A percentile compares a stretch with the other conserved stretches of the same genome.
Conservation (phyloP, 495 filamentous ascomycete species). For the Penicillium fimorum region DNA sequence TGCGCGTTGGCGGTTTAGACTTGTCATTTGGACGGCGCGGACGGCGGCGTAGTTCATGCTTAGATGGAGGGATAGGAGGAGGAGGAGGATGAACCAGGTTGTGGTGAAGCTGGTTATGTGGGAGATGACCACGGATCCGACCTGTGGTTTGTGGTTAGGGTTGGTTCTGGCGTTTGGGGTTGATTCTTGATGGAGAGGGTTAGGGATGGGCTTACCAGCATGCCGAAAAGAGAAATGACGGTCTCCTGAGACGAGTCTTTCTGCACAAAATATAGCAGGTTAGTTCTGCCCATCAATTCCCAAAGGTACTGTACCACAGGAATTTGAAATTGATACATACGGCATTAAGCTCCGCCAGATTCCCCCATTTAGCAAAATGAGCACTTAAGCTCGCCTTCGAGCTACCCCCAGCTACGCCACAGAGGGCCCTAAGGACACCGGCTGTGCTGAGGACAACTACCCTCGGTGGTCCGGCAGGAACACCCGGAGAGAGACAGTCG, state of each 20-base stretch:
- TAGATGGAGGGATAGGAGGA: slow-evolving; percentile 73
- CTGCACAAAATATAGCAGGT: slow-evolving; percentile 27
- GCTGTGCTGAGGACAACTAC: slow-evolving; percentile 70
- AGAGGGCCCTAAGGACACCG: slow-evolving; percentile 76
- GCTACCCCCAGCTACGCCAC: slow-evolving; percentile 84
- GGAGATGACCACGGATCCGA: slow-evolving; percentile 77
- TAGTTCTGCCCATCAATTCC: not conserved
- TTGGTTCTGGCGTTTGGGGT: not conserved
- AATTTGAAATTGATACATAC: slow-evolving; percentile 43
- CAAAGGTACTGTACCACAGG: not conserved
- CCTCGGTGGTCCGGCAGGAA: slow-evolving; percentile 62
- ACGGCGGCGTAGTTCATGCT: slow-evolving; percentile 84
- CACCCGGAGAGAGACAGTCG: slow-evolving; percentile 79
- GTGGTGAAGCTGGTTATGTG: slow-evolving; percentile 64
- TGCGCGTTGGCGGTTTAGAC: slow-evolving; percentile 84
- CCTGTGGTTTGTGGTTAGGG: slow-evolving; percentile 37
- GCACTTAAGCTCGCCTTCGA: slow-evolving; percentile 88
- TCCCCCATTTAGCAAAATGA: slow-evolving; percentile 87
- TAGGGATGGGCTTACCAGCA: slow-evolving; percentile 60
- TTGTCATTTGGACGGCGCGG: slow-evolving; percentile 75
- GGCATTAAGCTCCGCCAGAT: slow-evolving; percentile 90
- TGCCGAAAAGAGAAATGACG: slow-evolving; percentile 83
- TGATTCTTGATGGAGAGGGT: not conserved
- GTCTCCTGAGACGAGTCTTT: slow-evolving; percentile 98
- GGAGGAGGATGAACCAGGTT: slow-evolving; percentile 73